Conservation (phyloP, 169 alveolate genomes). For the Besnoitia besnoiti region DNA sequence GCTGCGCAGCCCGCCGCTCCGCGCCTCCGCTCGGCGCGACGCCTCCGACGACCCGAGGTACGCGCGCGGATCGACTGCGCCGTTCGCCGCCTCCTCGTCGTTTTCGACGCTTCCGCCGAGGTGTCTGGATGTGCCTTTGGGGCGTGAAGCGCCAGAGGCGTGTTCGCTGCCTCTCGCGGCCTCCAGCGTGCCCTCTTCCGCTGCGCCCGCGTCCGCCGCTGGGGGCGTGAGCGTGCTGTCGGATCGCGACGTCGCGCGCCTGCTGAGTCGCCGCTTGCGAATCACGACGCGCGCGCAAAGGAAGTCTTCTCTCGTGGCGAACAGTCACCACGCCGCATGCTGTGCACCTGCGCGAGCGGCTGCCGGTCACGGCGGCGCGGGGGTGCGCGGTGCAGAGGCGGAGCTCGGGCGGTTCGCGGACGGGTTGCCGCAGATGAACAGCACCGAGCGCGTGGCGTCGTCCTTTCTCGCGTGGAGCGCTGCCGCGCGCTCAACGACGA, state of each 20-base stretch:
- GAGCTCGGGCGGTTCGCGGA: neutral
- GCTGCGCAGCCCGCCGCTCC: neutral
- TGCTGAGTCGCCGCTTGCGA: conserved; percentile 18
- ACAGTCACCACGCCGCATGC: neutral
- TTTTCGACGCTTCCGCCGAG: neutral
- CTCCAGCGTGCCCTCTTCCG: neutral
- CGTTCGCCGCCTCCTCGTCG: neutral
- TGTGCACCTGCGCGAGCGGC: neutral
- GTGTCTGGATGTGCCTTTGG: neutral
- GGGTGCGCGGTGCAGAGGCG: neutral
- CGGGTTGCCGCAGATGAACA: neutral
- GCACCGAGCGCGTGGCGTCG: neutral
- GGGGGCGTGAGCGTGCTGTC: neutral
- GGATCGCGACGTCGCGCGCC: neutral
- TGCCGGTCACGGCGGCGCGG: neutral
- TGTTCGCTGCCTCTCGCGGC: neutral
- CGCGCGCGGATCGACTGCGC: too few species aligned
- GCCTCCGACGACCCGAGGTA: too few species aligned
- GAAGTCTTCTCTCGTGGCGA: neutral
- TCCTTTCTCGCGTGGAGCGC: neutral
- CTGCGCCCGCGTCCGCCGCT: neutral
- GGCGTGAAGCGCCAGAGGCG: neutral
- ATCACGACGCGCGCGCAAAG: neutral
- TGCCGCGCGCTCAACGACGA: neutral
- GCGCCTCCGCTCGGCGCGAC: neutral